phyloP scores from a whole-genome alignment of 805 yeast genomes.

The Ogataea zsoltii region DNA sequence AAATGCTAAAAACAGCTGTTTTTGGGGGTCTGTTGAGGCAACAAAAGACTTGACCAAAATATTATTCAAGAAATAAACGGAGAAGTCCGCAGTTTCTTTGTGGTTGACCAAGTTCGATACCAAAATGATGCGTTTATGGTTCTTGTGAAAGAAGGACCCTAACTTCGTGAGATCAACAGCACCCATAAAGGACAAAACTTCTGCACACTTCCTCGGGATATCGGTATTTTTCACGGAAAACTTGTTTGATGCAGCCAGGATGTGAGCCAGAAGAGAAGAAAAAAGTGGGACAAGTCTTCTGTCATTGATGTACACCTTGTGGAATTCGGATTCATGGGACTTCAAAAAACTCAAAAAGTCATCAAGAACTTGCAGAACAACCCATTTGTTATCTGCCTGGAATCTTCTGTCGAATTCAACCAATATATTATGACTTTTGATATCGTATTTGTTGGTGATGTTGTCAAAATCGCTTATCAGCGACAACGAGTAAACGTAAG shows the following conservation, averaged over 20 bases:
- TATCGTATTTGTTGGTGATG: slow-evolving; percentile 22
- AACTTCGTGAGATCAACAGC: slow-evolving; percentile 66
- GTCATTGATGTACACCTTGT: slow-evolving; percentile 43
- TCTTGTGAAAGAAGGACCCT: slow-evolving; percentile 34
- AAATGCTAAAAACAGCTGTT: slow-evolving; percentile 80
- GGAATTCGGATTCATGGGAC: slow-evolving; percentile 52
- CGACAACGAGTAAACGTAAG: slow-evolving; percentile 56
- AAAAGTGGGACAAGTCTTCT: slow-evolving; percentile 34
- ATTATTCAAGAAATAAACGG: slow-evolving; percentile 63
- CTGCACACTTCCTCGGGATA: slow-evolving; percentile 62
- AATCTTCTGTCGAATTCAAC: slow-evolving; percentile 57
- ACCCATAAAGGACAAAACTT: slow-evolving; percentile 75
- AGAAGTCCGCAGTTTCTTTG: slow-evolving; percentile 63
- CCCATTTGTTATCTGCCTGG: slow-evolving; percentile 63
- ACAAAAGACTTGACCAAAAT: slow-evolving; percentile 82
- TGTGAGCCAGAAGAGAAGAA: slow-evolving; percentile 49
- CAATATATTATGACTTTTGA: slow-evolving; percentile 36
- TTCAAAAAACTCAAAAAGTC: slow-evolving; percentile 58
- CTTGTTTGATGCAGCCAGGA: slow-evolving; percentile 57
- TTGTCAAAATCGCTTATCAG: slow-evolving; percentile 39
- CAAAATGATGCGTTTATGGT: slow-evolving; percentile 46
- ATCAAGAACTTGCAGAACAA: slow-evolving; percentile 68
- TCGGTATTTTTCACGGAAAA: slow-evolving; percentile 48
- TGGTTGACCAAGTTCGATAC: slow-evolving; percentile 63
- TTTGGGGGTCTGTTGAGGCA: slow-evolving; percentile 85